Conservation (phyloP, 2,329 filamentous ascomycete species). For the Ceratocystiopsis minuta region DNA sequence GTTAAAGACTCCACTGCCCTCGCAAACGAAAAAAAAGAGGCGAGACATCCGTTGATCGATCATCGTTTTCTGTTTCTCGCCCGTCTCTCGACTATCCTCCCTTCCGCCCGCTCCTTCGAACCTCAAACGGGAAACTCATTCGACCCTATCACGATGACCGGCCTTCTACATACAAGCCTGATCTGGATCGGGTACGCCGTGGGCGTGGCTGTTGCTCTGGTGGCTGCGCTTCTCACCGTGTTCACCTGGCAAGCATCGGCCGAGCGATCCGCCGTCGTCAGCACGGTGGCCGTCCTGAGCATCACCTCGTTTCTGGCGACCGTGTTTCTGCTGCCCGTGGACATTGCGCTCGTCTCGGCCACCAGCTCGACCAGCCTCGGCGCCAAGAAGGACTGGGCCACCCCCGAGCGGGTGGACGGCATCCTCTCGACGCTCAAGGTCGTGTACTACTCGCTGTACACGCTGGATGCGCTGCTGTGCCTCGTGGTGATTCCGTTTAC, state of each 20-base stretch:
- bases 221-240: constrained; percentile 67
- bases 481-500: constrained; percentile 82
- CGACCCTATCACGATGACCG: constrained; percentile 10
- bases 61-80: too few relatives aligned
- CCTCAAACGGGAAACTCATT: background rate
- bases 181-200: constrained; percentile 92
- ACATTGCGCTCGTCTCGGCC: constrained; percentile 84
- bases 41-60: too few relatives aligned
- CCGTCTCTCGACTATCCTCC: background rate
- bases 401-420: constrained; percentile 55
- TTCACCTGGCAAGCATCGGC: constrained; percentile 81
- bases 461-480: constrained; percentile 76
- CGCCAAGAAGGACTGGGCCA: constrained; percentile 88
- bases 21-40: too few relatives aligned
- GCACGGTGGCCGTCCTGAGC: constrained; percentile 68
- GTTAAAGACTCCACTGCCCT: too few relatives aligned
- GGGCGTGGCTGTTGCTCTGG: constrained; percentile 57
- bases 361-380: constrained; percentile 62
- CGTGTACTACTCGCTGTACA: constrained; percentile 87
- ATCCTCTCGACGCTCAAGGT: constrained; percentile 69
- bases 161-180: constrained; percentile 66
- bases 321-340: constrained; percentile 79
- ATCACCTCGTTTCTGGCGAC: constrained; percentile 79
- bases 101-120: background rate
- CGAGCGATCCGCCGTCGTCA: constrained; percentile 70